Evolutionary conservation across 2,329 filamentous ascomycete genomes (phyloP), one percentile per base, ranked within the genome.

Genomic region (Pochonia chlamydosporia): DNA sequence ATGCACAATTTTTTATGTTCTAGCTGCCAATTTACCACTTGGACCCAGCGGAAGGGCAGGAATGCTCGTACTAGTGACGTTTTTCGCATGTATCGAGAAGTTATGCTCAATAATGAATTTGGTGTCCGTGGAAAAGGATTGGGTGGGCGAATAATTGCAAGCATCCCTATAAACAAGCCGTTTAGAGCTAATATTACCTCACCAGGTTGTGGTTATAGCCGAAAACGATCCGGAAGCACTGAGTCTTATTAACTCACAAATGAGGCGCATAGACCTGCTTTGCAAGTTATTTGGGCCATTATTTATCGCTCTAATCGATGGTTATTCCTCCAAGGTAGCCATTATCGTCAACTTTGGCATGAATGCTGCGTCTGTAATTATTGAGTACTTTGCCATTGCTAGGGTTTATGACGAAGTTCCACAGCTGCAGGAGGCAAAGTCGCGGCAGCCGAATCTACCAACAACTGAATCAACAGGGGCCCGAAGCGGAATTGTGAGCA

Each of bases 91-190:
- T n/a, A 20, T n/a, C 25, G 24, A 21, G 24, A 28, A 89, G 59
- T 63, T 88, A 7, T 73, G 71, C 13, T 73, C 81, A 1, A 72
- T 83, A 5, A 72, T 81, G 60, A 89, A 88, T 59, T 71, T 79
- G 1, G 77, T 89, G 1, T 72, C 85, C 0, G 74, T 90, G 0
- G 86, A 89, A 61, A 71, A 81, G 56, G 86, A 90, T 55, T 89
- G 85, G 85, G 74, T 80, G 53, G n/a, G 26, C 26, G 26, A 28
- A 28, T 13, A 28, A 28, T 28, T 28, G 13, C 26, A 6, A 28
- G 13, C 13, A 28, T 28, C 26, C 26, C 26, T 28, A 7, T 14
- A 14, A 33, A 7, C 30, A 14, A 14, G 30, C 30, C 30, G 10
- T 4, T 7, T 33, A 33, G 6, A 33, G 30, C 30, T 33, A 33